Evolutionary conservation across 2,329 filamentous ascomycete species (phyloP).

Genomic region (Catunica adiposa): DNA sequence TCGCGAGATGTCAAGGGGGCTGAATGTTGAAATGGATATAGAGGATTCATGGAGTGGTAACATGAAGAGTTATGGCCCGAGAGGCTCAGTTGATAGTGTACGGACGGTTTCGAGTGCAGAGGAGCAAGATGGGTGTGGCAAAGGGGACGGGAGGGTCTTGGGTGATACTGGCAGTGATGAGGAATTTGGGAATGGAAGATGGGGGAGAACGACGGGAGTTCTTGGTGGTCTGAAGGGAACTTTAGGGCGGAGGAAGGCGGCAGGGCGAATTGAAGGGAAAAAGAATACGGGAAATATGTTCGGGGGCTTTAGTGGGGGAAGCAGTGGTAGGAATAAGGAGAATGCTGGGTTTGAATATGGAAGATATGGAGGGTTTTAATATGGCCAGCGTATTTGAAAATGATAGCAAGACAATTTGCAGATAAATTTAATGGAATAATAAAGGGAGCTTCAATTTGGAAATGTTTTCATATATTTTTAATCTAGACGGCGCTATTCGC

Average conservation of each 20-base stretch:
- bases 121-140: too few relatives aligned
- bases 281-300: not conserved
- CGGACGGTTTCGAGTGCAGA: not conserved
- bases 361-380: too few relatives aligned
- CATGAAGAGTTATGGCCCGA: not conserved
- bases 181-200: not conserved
- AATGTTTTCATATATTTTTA: too few relatives aligned
- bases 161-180: not conserved
- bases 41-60: conserved; percentile 1
- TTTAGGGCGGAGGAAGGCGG: not conserved
- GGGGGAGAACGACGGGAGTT: not conserved
- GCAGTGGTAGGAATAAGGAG: too few relatives aligned
- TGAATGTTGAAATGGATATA: conserved; percentile 4
- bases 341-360: too few relatives aligned
- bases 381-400: too few relatives aligned
- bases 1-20: conserved; percentile 6
- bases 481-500: too few relatives aligned
- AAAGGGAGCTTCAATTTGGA: too few relatives aligned
- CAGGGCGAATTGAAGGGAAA: not conserved
- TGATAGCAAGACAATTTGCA: too few relatives aligned
- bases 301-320: not conserved
- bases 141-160: not conserved
- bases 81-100: not conserved
- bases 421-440: too few relatives aligned
- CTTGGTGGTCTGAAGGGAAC: not conserved